Evolutionary conservation across 805 yeast genomes (phyloP), one percentile per base, ranked within the genome.

Genomic region (Kodamaea sagamina): DNA sequence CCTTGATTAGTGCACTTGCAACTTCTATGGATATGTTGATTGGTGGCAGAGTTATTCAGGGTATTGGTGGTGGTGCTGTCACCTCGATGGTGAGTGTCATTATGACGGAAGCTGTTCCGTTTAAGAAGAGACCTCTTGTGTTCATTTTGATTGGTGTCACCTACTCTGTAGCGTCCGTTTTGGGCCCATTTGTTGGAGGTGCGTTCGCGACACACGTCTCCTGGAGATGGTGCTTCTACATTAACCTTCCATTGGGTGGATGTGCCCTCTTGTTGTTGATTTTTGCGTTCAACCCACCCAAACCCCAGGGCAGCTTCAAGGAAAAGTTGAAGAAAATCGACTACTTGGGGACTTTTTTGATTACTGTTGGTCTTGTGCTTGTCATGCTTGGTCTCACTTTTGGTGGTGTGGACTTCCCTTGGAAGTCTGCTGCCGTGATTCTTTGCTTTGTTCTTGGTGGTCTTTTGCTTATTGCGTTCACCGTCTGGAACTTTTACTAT

Each of bases 21-120:
- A 51, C 50, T 15, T 47, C 43, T 42, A 68, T 68, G 74, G 58
- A 66, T 47, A 54, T 58, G n/a, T 55, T 69, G 19, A 69, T 69
- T 47, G 73, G 74, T 4, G 73, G 73, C 4, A 52, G 72, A 52
- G 71, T 61, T 3, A 48, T 67, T 31, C 67, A 63, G 2, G 72
- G 72, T 38, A 48, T 65, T 18, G 72, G 72, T 10, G 72, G 63
- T 11, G 67, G 67, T 15, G 68, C 70, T 16, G 57, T 67, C 24
- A 68, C 61, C 46, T 44, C 59, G 1, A 41, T 63, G 42, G 51
- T 53, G 0, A 62, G 59, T 39, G 57, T 65, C 36, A 55, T 67
- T 28, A 48, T 62, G 17, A 48, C 64, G 13, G 72, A 67, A 46
- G 50, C 63, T 8, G 55, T 64, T 5, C 61, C 63, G 1, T 64